phyloP scores from a whole-genome alignment of 352 stramenopile species.

The Pythium dissotocum region DNA sequence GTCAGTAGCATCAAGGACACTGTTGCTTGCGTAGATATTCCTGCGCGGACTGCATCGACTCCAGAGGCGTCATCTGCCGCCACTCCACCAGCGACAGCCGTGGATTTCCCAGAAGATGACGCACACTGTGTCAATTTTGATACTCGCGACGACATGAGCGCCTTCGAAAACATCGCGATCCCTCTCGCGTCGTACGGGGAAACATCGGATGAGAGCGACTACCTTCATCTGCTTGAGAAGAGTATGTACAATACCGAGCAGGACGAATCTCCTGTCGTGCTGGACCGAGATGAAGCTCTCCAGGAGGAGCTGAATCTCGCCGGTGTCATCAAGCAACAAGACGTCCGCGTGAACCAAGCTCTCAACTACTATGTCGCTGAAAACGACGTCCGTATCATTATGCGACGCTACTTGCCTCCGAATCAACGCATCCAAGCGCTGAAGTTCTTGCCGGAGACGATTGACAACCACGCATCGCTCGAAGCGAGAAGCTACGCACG shows the following conservation, averaged over 20 bases:
- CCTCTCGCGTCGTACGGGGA: slow-evolving; percentile 58
- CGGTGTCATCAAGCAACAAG: slow-evolving; percentile 66
- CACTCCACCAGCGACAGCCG: background rate
- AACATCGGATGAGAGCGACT: slow-evolving; percentile 39
- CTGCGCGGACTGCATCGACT: background rate
- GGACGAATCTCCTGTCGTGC: slow-evolving; percentile 60
- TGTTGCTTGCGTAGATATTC: background rate
- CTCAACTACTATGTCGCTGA: slow-evolving; percentile 72
- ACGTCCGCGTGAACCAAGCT: slow-evolving; percentile 81
- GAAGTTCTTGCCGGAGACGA: slow-evolving; percentile 79
- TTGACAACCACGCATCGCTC: slow-evolving; percentile 76
- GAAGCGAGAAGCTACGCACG: slow-evolving; percentile 79
- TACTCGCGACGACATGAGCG: slow-evolving; percentile 36
- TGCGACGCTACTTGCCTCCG: slow-evolving; percentile 73
- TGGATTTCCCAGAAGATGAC: slow-evolving; percentile 42
- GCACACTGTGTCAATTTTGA: slow-evolving; percentile 44
- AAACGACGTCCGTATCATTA: slow-evolving; percentile 63
- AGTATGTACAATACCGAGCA: slow-evolving; percentile 52
- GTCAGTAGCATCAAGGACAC: slow-evolving; percentile 51
- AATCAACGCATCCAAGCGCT: slow-evolving; percentile 72
- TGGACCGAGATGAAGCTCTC: slow-evolving; percentile 70
- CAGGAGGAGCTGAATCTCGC: slow-evolving; percentile 76
- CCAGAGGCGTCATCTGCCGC: background rate
- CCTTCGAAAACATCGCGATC: slow-evolving; percentile 62
- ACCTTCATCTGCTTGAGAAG: slow-evolving; percentile 48